Evolutionary conservation across 768 basidiomycete species (phyloP).

Genomic region (Gymnopilus dilepis): DNA sequence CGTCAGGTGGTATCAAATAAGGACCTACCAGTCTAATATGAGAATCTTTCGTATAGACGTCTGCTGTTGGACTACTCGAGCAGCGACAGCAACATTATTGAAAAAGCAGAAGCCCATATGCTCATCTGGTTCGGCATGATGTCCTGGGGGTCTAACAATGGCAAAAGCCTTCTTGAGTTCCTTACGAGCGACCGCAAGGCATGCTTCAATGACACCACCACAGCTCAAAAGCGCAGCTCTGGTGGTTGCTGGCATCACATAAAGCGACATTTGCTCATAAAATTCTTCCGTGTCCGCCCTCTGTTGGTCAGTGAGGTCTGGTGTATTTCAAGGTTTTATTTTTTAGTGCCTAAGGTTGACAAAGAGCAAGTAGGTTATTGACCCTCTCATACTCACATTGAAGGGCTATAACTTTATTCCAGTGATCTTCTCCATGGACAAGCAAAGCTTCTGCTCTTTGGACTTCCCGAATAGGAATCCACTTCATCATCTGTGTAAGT

Average conservation of each 20-base stretch:
- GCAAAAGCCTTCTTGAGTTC: conserved; percentile 89
- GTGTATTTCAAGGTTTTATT: conserved; percentile 13
- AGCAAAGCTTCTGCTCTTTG: conserved; percentile 80
- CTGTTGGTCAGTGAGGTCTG: conserved; percentile 79
- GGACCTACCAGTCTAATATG: conserved; percentile 91
- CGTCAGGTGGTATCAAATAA: conserved; percentile 5
- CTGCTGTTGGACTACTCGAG: conserved; percentile 75
- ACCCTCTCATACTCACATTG: conserved; percentile 62
- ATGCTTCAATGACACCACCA: conserved; percentile 93
- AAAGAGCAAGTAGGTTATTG: conserved; percentile 13
- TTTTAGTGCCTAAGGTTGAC: conserved; percentile 18
- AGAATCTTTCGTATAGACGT: conserved; percentile 80
- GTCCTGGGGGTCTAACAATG: conserved; percentile 95
- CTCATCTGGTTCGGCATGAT: conserved; percentile 97
- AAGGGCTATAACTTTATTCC: conserved; percentile 87
- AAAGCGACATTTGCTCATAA: conserved; percentile 92
- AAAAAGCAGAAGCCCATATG: conserved; percentile 99
- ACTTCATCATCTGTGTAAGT: conserved; percentile 74
- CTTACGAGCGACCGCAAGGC: conserved; percentile 80
- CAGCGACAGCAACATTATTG: conserved; percentile 96
- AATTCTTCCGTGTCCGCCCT: conserved; percentile 77
- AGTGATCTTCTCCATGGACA: conserved; percentile 90
- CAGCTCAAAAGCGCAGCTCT: conserved; percentile 87
- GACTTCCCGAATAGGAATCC: conserved; percentile 76
- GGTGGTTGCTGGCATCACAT: conserved; percentile 87